Percentiles rank a stretch among this genome's conserved stretches.
Evolutionary conservation across 805 yeast genomes (phyloP).

Genomic region (Metschnikowia reukaufii): DNA sequence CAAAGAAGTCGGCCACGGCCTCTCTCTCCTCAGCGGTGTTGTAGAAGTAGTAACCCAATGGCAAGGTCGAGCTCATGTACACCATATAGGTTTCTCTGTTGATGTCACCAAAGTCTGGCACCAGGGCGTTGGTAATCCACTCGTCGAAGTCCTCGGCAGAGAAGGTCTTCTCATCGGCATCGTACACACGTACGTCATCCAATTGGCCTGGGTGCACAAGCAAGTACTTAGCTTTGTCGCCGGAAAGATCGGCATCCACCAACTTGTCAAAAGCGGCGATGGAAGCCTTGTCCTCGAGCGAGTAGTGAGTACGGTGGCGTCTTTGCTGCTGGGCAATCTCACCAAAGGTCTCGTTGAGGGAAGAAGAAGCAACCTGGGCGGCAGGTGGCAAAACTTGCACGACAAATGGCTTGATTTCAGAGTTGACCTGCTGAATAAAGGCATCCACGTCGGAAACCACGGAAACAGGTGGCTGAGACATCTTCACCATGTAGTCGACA

Average conservation of each 20-base stretch:
- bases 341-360: constrained; percentile 55
- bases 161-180: constrained; percentile 32
- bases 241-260: constrained; percentile 25
- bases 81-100: constrained; percentile 72
- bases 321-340: constrained; percentile 62
- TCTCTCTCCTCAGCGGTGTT: constrained; percentile 64
- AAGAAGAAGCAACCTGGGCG: constrained; percentile 25
- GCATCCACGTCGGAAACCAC: constrained; percentile 44
- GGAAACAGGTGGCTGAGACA: constrained; percentile 69
- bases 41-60: constrained; percentile 88
- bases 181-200: constrained; percentile 49
- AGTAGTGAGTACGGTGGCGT: constrained; percentile 63
- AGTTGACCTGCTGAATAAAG: constrained; percentile 50
- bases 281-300: constrained; percentile 42
- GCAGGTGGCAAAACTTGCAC: constrained; percentile 48
- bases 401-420: constrained; percentile 52
- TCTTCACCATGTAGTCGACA: constrained; percentile 74
- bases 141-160: constrained; percentile 35
- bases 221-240: constrained; percentile 40
- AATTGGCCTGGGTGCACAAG: constrained; percentile 47
- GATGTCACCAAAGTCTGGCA: constrained; percentile 87
- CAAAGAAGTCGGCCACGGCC: constrained; percentile 51
- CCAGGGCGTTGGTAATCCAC: constrained; percentile 60
- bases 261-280: constrained; percentile 41
- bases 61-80: constrained; percentile 71